Evolutionary conservation across 2,329 filamentous ascomycete species (phyloP), one percentile per base, ranked within the genome.

Genomic region (Phoma sp.): DNA sequence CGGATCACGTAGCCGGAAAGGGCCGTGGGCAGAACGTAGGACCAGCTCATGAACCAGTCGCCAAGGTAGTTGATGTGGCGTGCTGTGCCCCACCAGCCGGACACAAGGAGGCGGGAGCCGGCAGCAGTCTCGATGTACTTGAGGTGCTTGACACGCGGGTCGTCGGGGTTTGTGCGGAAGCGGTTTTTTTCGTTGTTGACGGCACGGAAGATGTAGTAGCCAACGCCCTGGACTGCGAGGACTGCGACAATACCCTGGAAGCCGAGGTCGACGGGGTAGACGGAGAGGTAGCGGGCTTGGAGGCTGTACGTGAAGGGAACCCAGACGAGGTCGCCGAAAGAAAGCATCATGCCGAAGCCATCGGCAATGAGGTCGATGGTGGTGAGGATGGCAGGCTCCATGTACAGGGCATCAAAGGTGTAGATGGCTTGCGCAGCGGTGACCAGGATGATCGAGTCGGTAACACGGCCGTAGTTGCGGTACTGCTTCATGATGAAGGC

Each of bases 1-100:
- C 82, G 77, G 45, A 96, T 87, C 36, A 88, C 80, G 74, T 94
- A 96, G 12, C 93, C 93, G 0, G 92, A 89, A 56, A 96, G 74
- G 0, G 91, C 90, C 0, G 93, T 96, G 1, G 94, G 93, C 38
- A 97, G 81, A 62, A 87, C 91, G 77, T 95, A 97, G 0, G 92
- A 87, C 91, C 92, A 97, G 8, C 89, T 86, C 85, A 96, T 93
- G 63, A 95, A 82, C 93, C 93, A 97, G 78, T 98, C 94, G 47
- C 93, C 94, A 1, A 96, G 78, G 77, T 98, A 97, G 80, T 97
- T 98, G 82, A 97, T 94, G 77, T 98, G 94, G 37, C 94, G 86
- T 0, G 93, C 90, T 21, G 86, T 81, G 38, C 94, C 94, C 94
- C 94, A 97, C 94, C 94, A 98, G 51, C 94, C 94, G 0, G 90